Base-by-base conservation (phyloP, 129 eudicot species). In the Escallonia rubra region DNA sequence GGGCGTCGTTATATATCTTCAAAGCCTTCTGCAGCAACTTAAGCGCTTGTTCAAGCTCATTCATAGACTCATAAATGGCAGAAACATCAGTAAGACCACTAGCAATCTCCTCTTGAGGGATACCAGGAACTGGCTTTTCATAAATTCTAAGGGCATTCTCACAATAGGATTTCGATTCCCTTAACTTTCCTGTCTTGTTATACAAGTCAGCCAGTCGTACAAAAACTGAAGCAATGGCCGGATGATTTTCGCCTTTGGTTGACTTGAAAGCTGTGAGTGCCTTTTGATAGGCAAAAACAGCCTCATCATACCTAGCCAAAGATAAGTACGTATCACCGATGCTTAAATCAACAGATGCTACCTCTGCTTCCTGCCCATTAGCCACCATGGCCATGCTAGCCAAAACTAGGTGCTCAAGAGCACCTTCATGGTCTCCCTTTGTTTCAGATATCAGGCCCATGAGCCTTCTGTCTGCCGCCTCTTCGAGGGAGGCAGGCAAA, bases 351-450 rank as follows among this genome's bases (percentile, higher is more conserved):
- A 90, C 88, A 2, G 90, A 79, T 13, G 85, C 88, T 66, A 90
- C 95, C 75, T 90, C 96, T 3, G 73, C 57, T 68, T 90, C 96
- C 23, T 86, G 90, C 55, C 96, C 96, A 43, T 86, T 90, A 6
- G 90, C 95, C 76, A 72, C 83, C 96, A 90, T 83, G 39, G 96
- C 88, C 95, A 90, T 86, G 73, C 96, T 84, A 47, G 96, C 96
- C 56, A 90, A 66, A n/a, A 90, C 96, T 23, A 90, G 78, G 73
- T 90, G 96, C 81, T 86, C 96, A 10, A 90, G 88, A 54, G 96
- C 96, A 72, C 71, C 71, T 51, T 90, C 96, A 10, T 86, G 96
- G n/a, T 83, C 95, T 11, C 96, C 96, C 61, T 90, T 86, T 5
- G 90, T 79, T 68, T 90, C 95, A 71, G 82, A 83, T 40, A 90